Evolutionary conservation across 345 rosid species (phyloP), one percentile per base, ranked within the genome.

Genomic region (Diplotaxis tenuifolia): DNA sequence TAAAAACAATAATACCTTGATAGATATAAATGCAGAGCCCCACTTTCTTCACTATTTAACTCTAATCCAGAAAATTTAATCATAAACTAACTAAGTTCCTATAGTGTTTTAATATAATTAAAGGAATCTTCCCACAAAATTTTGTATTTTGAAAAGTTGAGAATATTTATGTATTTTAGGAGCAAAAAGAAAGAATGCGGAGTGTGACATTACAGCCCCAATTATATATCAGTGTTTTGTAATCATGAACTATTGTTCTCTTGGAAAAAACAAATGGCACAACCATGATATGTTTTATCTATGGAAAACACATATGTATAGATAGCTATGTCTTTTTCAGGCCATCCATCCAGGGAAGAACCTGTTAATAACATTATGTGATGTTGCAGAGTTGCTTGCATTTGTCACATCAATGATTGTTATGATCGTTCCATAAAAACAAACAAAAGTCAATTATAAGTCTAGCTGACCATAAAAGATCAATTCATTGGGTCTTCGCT

Each of bases 271-370:
- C 18, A 56, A 75, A 68, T 7, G 63, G 66, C 63, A n/a, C n/a
- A n/a, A n/a, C n/a, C n/a, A n/a, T n/a, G n/a, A n/a, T n/a, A n/a
- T n/a, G n/a, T n/a, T n/a, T n/a, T 18, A 32, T 65, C 55, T 70
- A 58, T 70, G 57, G 50, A 56, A 71, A 67, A 77, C 71, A 77
- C 72, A 70, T 32, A 57, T 40, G 5, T 60, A 65, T 18, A 73
- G 18, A 66, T 55, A 61, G 38, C 34, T 68, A 55, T 69, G 56
- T 53, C 67, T 62, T 9, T 56, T 75, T 76, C 69, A 78, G 74
- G 79, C 75, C 82, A 75, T 82, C 82, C 84, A 82, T 8, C 80
- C 84, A 53, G 75, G 80, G 61, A 79, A 75, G 66, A 75, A 75
- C 29, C 82, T 81, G 55, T 50, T 70, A 53, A 7, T 57, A 57